Evolutionary conservation across 2,329 filamentous ascomycete species (phyloP).

Genomic region (Domatiomyces globalis): DNA sequence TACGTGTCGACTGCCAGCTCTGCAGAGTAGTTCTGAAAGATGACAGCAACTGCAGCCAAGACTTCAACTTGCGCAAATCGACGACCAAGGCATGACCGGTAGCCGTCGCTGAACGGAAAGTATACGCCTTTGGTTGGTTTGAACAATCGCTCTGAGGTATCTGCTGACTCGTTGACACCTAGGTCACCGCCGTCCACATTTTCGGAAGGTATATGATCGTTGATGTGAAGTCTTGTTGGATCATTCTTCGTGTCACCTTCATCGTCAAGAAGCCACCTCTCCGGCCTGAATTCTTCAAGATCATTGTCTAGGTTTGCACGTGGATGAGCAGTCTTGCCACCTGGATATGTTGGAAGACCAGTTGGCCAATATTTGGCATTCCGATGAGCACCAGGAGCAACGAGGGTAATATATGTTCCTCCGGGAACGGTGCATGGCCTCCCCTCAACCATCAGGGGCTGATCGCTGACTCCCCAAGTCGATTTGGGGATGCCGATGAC

Average conservation of each 20-base stretch:
- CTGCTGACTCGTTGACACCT: constrained; percentile 45
- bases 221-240: not conserved
- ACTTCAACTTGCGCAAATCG: constrained; percentile 45
- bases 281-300: constrained; percentile 53
- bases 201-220: constrained; percentile 11
- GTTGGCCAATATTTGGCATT: constrained; percentile 61
- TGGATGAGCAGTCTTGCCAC: constrained; percentile 22
- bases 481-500: constrained; percentile 60
- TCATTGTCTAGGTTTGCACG: constrained; percentile 34
- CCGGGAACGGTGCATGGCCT: constrained; percentile 44
- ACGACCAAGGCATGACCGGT: constrained; percentile 41
- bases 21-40: constrained; percentile 47
- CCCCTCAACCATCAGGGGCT: constrained; percentile 47
- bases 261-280: constrained; percentile 49
- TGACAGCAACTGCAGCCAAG: constrained; percentile 38
- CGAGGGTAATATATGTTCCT: constrained; percentile 42
- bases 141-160: constrained; percentile 50
- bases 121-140: constrained; percentile 40
- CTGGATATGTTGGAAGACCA: constrained; percentile 26
- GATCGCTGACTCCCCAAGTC: constrained; percentile 28
- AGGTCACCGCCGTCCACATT: constrained; percentile 15
- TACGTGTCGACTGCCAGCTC: constrained; percentile 55
- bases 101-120: constrained; percentile 42
- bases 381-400: constrained; percentile 43
- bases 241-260: constrained; percentile 9